phyloP scores from a whole-genome alignment of 305 asterid genomes.

The Fraxinus xanthoxyloides region DNA sequence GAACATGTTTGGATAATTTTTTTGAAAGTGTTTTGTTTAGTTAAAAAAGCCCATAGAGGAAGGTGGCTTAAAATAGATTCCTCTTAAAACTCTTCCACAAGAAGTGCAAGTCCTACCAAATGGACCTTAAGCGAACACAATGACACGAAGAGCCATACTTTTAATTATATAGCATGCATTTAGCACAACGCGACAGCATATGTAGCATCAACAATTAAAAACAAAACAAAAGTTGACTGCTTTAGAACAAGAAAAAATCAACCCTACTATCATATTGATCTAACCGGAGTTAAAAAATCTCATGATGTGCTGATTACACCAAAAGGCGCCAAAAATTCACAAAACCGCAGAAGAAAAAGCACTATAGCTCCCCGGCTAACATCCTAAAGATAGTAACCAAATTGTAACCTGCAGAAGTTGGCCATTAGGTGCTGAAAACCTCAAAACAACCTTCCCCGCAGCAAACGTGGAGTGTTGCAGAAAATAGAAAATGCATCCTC shows the following conservation, averaged over 20 bases:
- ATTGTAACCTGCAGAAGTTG: not conserved
- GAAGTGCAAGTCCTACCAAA: not conserved
- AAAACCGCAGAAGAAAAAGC: not conserved
- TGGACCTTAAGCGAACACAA: not conserved
- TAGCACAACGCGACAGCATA: not conserved
- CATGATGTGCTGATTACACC: not conserved
- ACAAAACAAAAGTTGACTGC: not conserved
- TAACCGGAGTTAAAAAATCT: not conserved
- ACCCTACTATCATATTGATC: not conserved
- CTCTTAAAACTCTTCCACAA: not conserved
- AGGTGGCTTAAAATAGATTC: not conserved
- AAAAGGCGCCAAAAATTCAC: not conserved
- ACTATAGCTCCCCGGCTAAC: not conserved
- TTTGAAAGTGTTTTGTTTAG: not conserved
- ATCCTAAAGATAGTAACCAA: not conserved
- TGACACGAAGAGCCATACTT: not conserved
- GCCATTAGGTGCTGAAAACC: not conserved
- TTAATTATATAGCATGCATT: not conserved
- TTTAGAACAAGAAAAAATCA: not conserved
- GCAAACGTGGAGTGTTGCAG: not conserved
- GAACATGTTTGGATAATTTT: not conserved
- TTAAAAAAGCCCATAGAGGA: not conserved
- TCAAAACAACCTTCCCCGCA: not conserved
- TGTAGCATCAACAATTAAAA: not conserved
- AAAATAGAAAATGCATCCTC: slow-evolving; percentile 4